A percentile compares a stretch with the other conserved stretches of the same genome.
Evolutionary conservation across 2,329 filamentous ascomycete species (phyloP).

Genomic region (Ceratocystis cubensis): DNA sequence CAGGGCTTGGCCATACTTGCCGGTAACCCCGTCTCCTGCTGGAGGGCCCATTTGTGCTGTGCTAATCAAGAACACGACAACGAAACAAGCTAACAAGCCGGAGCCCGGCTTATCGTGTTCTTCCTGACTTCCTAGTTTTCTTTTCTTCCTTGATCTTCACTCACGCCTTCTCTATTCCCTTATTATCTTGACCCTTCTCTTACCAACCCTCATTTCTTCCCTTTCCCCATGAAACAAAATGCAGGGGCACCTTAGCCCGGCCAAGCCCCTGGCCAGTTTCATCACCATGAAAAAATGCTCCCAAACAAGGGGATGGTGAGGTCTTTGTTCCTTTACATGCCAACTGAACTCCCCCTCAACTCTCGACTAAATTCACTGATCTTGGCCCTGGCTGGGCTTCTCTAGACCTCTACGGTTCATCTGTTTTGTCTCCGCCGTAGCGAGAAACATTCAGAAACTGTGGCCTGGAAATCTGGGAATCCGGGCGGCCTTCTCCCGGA

Average conservation of each 20-base stretch:
- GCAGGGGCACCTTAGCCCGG: slow-evolving; percentile 7
- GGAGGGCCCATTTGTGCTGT: too few species aligned
- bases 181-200: neutral
- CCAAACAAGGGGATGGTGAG: neutral
- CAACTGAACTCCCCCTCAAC: too few species aligned
- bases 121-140: neutral
- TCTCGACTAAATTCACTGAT: too few species aligned
- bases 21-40: neutral
- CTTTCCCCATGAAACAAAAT: neutral
- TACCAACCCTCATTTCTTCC: slow-evolving; percentile 2
- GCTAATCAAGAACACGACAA: too few species aligned
- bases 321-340: neutral
- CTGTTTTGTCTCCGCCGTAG: neutral
- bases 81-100: neutral
- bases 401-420: neutral
- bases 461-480: neutral
- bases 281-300: slow-evolving; percentile 11
- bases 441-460: neutral
- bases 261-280: slow-evolving; percentile 13
- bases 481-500: neutral
- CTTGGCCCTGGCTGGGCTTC: too few species aligned
- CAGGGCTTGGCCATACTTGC: too few species aligned
- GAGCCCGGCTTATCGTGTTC: too few species aligned
- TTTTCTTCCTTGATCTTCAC: neutral
- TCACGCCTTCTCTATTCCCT: neutral